Percentiles rank a stretch among this genome's conserved stretches.
phyloP scores from a whole-genome alignment of 164 flowering plant genomes.

The Macadamia tetraphylla region DNA sequence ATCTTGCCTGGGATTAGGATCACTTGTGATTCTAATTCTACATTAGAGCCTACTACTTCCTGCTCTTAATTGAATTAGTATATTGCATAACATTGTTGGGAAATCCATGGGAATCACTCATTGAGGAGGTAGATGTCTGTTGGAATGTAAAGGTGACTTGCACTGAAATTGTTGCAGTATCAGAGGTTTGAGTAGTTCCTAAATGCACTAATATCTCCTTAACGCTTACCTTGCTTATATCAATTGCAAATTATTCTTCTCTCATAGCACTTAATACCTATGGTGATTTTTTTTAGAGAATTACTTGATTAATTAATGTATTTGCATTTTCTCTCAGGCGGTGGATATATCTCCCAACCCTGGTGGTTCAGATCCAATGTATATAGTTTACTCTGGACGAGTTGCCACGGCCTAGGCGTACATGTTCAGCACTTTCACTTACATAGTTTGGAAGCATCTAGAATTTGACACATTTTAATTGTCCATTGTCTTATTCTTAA shows the following conservation, averaged over 20 bases:
- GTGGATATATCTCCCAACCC: constrained; percentile 94
- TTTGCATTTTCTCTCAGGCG: constrained; percentile 44
- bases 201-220: too few species aligned
- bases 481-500: too few species aligned
- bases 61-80: too few species aligned
- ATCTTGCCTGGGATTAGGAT: too few species aligned
- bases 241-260: neutral
- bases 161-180: too few species aligned
- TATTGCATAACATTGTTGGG: too few species aligned
- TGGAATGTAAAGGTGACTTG: too few species aligned
- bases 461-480: too few species aligned
- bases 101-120: too few species aligned
- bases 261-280: neutral
- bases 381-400: constrained; percentile 74
- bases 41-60: too few species aligned
- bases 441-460: neutral
- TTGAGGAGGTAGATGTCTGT: neutral
- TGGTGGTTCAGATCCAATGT: constrained; percentile 93
- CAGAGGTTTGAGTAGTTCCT: too few species aligned
- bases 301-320: neutral
- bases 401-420: constrained; percentile 32
- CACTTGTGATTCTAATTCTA: too few species aligned
- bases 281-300: neutral
- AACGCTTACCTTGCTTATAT: neutral
- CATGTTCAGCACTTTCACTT: neutral